Evolutionary conservation across 805 yeast genomes (phyloP).

Genomic region (Saturnispora galanensis): DNA sequence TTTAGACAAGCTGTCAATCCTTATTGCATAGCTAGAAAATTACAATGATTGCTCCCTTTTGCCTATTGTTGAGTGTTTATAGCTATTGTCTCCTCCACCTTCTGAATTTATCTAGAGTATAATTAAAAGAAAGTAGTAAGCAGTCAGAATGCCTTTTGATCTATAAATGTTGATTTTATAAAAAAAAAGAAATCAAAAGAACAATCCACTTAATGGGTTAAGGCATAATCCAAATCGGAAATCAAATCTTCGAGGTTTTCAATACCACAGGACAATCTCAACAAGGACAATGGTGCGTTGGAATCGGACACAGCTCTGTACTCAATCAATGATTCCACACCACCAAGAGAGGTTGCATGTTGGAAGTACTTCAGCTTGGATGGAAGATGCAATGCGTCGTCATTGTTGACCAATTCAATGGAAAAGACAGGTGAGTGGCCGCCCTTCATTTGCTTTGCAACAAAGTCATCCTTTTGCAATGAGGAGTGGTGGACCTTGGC

Average conservation of each 20-base stretch:
- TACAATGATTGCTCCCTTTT: too few relatives aligned
- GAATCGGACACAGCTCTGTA: slow-evolving; percentile 77
- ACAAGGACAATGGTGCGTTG: slow-evolving; percentile 41
- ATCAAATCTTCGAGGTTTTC: slow-evolving; percentile 73
- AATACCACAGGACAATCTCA: slow-evolving; percentile 73
- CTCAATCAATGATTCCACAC: slow-evolving; percentile 83
- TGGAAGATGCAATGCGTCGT: slow-evolving; percentile 56
- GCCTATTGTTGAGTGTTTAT: too few relatives aligned
- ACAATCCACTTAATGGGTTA: slow-evolving; percentile 16
- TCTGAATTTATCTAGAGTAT: too few relatives aligned
- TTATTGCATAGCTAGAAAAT: too few relatives aligned
- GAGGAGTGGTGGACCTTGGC: slow-evolving; percentile 59
- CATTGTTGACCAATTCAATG: slow-evolving; percentile 39
- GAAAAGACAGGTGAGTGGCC: slow-evolving; percentile 71
- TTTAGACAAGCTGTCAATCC: too few relatives aligned
- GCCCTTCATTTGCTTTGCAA: slow-evolving; percentile 54
- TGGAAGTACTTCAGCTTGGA: slow-evolving; percentile 58
- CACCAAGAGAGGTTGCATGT: slow-evolving; percentile 91
- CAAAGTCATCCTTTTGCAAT: slow-evolving; percentile 60
- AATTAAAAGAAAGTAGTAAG: too few relatives aligned
- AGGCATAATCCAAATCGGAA: slow-evolving; percentile 56
- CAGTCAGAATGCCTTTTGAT: not conserved
- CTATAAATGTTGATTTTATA: not conserved
- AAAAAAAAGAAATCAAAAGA: not conserved
- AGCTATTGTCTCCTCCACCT: too few relatives aligned